Percentiles rank a stretch among this genome's conserved stretches.
phyloP scores from a whole-genome alignment of 2,329 filamentous ascomycete genomes.

The Juglanconis sp. region DNA sequence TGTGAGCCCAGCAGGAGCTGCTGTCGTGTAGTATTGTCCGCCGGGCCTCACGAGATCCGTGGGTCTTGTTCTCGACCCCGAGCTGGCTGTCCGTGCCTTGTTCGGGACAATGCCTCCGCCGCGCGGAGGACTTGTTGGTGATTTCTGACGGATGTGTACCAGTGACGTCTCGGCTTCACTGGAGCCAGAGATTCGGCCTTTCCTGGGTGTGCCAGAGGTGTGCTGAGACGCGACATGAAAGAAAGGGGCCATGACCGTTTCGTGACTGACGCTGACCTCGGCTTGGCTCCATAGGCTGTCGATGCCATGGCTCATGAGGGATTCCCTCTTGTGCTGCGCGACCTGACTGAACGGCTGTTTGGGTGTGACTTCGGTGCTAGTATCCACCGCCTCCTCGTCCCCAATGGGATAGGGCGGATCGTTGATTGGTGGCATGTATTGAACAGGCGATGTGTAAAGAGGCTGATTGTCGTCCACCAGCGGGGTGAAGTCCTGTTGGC shows the following conservation, averaged over 20 bases:
- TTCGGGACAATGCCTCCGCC: constrained; percentile 27
- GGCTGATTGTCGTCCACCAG: constrained; percentile 25
- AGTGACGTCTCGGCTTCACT: constrained; percentile 43
- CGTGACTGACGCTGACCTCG: constrained; percentile 37
- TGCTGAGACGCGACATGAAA: constrained; percentile 21
- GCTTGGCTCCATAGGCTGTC: neutral
- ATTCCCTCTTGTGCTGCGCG: constrained; percentile 31
- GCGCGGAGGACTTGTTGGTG: constrained; percentile 29
- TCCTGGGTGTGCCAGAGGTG: constrained; percentile 26
- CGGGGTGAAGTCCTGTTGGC: constrained; percentile 23
- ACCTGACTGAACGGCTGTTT: constrained; percentile 26
- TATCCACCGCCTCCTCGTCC: constrained; percentile 27
- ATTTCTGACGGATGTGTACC: constrained; percentile 37
- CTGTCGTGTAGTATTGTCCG: constrained; percentile 4
- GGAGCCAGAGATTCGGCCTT: constrained; percentile 28
- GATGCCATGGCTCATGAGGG: neutral
- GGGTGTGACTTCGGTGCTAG: constrained; percentile 34
- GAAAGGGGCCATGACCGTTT: constrained; percentile 35
- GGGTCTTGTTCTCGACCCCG: constrained; percentile 24
- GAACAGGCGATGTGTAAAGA: constrained; percentile 29
- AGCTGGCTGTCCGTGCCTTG: constrained; percentile 21
- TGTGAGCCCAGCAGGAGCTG: constrained; percentile 4
- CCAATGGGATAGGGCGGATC: constrained; percentile 30
- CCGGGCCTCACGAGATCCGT: constrained; percentile 18
- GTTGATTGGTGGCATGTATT: constrained; percentile 25